A percentile compares a stretch with the other conserved stretches of the same genome.
phyloP scores from a whole-genome alignment of 1,284 basidiomycete species.

The Bondarzewia mesenterica region DNA sequence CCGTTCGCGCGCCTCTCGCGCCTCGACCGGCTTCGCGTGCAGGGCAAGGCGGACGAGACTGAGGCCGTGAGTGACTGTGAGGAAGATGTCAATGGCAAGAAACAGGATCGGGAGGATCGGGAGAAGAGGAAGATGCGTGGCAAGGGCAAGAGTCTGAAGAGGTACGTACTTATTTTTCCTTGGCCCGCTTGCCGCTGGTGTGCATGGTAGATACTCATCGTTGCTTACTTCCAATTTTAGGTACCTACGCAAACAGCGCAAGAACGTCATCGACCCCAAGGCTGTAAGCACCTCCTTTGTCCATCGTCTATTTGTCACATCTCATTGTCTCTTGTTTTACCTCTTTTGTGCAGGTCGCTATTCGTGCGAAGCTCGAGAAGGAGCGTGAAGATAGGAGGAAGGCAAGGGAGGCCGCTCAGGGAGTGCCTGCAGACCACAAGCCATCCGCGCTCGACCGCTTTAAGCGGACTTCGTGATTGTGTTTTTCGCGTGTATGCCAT shows the following conservation, averaged over 20 bases:
- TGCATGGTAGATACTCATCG: not conserved
- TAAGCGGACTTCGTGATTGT: conserved; percentile 16
- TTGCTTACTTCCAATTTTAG: conserved; percentile 19
- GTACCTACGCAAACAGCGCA: conserved; percentile 80
- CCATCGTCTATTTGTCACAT: not conserved
- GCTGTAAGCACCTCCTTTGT: conserved; percentile 48
- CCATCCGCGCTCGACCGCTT: conserved; percentile 67
- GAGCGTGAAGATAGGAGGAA: conserved; percentile 46
- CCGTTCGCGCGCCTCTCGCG: conserved; percentile 70
- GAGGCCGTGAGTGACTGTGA: conserved; percentile 32
- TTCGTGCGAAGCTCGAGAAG: conserved; percentile 61
- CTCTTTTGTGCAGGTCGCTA: conserved; percentile 37
- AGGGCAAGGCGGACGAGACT: conserved; percentile 68
- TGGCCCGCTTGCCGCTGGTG: not conserved
- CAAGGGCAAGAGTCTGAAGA: conserved; percentile 77
- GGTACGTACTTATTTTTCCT: conserved; percentile 29
- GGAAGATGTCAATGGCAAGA: conserved; percentile 1
- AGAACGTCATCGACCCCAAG: conserved; percentile 87
- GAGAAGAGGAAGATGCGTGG: conserved; percentile 78
- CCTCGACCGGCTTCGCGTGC: conserved; percentile 60
- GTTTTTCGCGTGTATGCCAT: not conserved
- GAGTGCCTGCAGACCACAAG: conserved; percentile 32
- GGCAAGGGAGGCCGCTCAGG: conserved; percentile 34
- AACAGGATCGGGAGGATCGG: conserved; percentile 26
- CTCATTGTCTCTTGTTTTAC: not conserved